Conservation (phyloP, 345 rosid species). For the Kandelia obovata region DNA sequence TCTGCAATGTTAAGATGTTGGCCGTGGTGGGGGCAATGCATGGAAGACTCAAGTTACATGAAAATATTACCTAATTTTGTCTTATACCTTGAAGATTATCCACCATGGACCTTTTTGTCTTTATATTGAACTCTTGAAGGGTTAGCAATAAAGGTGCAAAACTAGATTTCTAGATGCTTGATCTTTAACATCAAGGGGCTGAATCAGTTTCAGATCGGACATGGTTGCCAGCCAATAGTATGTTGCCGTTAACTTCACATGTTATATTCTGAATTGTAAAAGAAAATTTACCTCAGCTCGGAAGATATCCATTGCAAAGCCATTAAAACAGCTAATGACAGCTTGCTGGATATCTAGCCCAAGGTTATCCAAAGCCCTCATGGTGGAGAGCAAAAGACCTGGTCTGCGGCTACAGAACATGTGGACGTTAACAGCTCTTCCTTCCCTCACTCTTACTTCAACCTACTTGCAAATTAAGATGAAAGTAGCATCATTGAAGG, state of each 20-base stretch:
- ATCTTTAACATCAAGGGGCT: too few relatives aligned
- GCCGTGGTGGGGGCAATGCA: neutral
- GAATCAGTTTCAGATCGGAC: too few relatives aligned
- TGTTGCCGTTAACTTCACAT: neutral
- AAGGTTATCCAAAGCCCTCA: constrained; percentile 92
- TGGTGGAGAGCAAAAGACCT: constrained; percentile 85
- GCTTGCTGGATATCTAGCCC: constrained; percentile 98
- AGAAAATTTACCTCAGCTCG: constrained; percentile 74
- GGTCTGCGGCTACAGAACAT: constrained; percentile 97
- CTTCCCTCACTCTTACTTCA: constrained; percentile 92
- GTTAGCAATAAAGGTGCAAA: too few relatives aligned
- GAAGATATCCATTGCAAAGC: constrained; percentile 94
- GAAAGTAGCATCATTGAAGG: neutral
- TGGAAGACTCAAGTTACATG: neutral
- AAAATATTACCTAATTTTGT: too few relatives aligned
- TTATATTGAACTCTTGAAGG: too few relatives aligned
- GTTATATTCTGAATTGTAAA: neutral
- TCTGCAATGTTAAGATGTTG: neutral
- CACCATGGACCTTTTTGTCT: too few relatives aligned
- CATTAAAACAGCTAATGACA: constrained; percentile 95
- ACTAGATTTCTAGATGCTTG: too few relatives aligned
- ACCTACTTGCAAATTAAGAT: constrained; percentile 40
- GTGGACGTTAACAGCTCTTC: constrained; percentile 94
- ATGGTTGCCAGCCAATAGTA: too few relatives aligned
- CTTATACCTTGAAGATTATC: too few relatives aligned